Evolutionary conservation across 768 basidiomycete genomes (phyloP).

Genomic region (Amanita exitialis): DNA sequence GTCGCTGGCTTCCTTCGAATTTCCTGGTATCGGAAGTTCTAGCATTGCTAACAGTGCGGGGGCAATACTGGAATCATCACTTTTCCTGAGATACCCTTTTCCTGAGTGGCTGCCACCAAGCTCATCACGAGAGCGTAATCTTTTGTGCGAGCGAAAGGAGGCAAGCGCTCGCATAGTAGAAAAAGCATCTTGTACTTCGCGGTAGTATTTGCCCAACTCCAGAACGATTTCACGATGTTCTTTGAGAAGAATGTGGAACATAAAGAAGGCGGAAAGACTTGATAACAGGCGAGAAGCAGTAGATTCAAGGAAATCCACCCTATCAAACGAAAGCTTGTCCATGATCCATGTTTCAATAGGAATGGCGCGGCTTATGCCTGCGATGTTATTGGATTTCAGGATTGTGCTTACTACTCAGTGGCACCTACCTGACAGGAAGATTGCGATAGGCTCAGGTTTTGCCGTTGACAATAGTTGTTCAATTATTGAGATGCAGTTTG

Average conservation of each 20-base stretch:
- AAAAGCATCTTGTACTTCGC: neutral
- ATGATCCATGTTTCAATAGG: neutral
- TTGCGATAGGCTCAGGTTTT: neutral
- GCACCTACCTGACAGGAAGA: neutral
- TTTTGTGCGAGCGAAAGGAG: neutral
- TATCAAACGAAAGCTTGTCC: neutral
- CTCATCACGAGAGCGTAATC: neutral
- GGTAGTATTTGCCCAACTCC: neutral
- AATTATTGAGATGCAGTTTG: neutral
- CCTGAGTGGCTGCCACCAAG: neutral
- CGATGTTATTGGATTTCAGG: neutral
- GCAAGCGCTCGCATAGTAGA: neutral
- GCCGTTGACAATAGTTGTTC: neutral
- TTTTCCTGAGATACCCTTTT: neutral
- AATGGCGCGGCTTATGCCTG: neutral
- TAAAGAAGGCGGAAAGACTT: neutral
- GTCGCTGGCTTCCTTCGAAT: neutral
- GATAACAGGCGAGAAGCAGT: neutral
- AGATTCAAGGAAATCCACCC: neutral
- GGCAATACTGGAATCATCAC: neutral
- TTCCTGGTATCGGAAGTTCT: neutral
- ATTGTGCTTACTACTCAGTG: neutral
- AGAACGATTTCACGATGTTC: conserved; percentile 1
- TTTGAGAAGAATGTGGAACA: neutral
- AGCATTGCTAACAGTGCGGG: neutral